Evolutionary conservation across 148 eudicot genomes (phyloP).

Genomic region (Pharnaceum exiguum): DNA sequence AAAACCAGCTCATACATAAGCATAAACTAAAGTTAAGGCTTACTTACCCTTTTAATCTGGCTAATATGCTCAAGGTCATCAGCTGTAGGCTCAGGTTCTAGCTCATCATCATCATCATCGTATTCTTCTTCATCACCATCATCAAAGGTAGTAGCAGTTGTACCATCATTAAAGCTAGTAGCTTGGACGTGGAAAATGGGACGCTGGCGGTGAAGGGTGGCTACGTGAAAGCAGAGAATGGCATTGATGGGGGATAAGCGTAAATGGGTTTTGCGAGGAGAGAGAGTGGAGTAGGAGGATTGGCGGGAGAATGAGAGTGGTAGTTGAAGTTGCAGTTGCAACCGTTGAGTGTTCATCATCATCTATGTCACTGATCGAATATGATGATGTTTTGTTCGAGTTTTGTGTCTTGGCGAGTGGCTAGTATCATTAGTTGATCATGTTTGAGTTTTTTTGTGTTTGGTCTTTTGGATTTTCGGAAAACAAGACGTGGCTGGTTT

Average conservation of each 20-base stretch:
- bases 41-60: conserved; percentile 59
- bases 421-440: too few relatives aligned
- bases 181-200: conserved; percentile 7
- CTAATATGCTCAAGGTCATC: conserved; percentile 59
- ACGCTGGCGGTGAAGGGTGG: conserved; percentile 6
- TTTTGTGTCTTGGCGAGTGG: too few relatives aligned
- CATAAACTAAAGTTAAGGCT: background rate
- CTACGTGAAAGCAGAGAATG: background rate
- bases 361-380: too few relatives aligned
- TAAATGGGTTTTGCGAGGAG: conserved; percentile 1
- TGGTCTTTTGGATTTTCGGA: too few relatives aligned
- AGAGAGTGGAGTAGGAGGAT: conserved; percentile 13
- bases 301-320: conserved; percentile 4
- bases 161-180: background rate
- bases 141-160: too few relatives aligned
- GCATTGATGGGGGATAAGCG: conserved; percentile 2
- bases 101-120: conserved; percentile 17
- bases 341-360: conserved; percentile 23
- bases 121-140: background rate
- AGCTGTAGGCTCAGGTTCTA: conserved; percentile 49
- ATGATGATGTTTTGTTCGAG: too few relatives aligned
- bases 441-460: too few relatives aligned
- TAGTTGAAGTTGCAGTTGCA: conserved; percentile 29
- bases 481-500: too few relatives aligned
- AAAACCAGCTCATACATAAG: background rate